A percentile compares a stretch with the other conserved stretches of the same genome.
phyloP scores from a whole-genome alignment of 306 rosid species.

The Casuarina equisetifolia region DNA sequence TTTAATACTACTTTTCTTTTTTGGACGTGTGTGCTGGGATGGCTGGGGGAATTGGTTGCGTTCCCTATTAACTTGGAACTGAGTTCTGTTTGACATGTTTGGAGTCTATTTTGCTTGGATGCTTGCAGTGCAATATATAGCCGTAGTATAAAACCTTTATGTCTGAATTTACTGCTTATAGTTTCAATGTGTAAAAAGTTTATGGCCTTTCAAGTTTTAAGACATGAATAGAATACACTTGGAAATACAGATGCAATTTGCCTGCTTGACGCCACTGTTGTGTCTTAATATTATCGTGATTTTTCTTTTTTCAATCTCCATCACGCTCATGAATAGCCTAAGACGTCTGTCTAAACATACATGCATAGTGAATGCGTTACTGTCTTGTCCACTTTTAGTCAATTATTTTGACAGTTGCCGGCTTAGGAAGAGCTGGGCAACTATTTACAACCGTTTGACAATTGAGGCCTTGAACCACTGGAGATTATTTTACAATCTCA shows the following conservation, averaged over 20 bases:
- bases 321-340: background rate
- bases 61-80: too few relatives aligned
- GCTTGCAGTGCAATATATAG: background rate
- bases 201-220: background rate
- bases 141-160: conserved; percentile 1
- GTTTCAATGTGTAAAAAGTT: background rate
- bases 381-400: background rate
- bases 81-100: too few relatives aligned
- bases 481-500: conserved; percentile 11
- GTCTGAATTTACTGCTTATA: background rate
- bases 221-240: background rate
- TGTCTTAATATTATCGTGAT: background rate
- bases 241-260: too few relatives aligned
- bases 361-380: background rate
- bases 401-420: background rate
- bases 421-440: background rate
- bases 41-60: too few relatives aligned
- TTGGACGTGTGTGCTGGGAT: too few relatives aligned
- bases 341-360: background rate
- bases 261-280: too few relatives aligned
- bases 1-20: too few relatives aligned
- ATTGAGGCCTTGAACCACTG: conserved; percentile 6
- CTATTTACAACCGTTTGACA: background rate
- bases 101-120: too few relatives aligned
- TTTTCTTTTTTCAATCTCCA: background rate